Evolutionary conservation across 2,329 filamentous ascomycete species (phyloP).

Genomic region (Plectosphaerella plurivora): DNA sequence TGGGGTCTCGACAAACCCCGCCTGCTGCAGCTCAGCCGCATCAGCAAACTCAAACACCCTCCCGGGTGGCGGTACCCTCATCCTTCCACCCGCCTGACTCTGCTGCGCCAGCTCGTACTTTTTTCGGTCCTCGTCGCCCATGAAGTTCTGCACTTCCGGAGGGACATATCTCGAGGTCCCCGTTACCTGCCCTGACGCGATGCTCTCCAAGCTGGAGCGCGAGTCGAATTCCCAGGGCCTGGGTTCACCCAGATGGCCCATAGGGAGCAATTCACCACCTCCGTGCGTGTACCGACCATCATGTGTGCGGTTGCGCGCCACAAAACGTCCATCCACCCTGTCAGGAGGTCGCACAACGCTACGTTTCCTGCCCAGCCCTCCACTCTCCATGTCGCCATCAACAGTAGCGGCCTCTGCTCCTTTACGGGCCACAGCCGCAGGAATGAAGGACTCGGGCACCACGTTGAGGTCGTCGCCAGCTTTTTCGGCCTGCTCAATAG

Average conservation of each 20-base stretch:
- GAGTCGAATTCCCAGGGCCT: conserved; percentile 16
- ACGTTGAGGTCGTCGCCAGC: conserved; percentile 86
- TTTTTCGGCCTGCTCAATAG: conserved; percentile 74
- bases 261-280: conserved; percentile 17
- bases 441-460: conserved; percentile 78
- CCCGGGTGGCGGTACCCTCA: conserved; percentile 28
- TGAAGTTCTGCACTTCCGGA: conserved; percentile 67
- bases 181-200: conserved; percentile 51
- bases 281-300: conserved; percentile 66
- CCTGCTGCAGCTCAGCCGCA: conserved; percentile 24
- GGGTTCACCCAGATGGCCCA: conserved; percentile 63
- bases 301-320: conserved; percentile 62
- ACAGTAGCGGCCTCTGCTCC: conserved; percentile 17
- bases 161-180: conserved; percentile 62
- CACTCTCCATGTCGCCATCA: conserved; percentile 8
- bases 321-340: conserved; percentile 73
- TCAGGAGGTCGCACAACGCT: conserved; percentile 68
- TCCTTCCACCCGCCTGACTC: conserved; percentile 30
- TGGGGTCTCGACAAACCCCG: conserved; percentile 4
- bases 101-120: conserved; percentile 69
- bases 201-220: conserved; percentile 64
- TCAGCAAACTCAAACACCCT: conserved; percentile 46
- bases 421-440: conserved; percentile 47
- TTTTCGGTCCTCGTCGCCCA: conserved; percentile 71
- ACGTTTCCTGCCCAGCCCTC: conserved; percentile 39